Base-by-base conservation (phyloP, 1,284 basidiomycete genomes). In the Schizophyllum commune region DNA sequence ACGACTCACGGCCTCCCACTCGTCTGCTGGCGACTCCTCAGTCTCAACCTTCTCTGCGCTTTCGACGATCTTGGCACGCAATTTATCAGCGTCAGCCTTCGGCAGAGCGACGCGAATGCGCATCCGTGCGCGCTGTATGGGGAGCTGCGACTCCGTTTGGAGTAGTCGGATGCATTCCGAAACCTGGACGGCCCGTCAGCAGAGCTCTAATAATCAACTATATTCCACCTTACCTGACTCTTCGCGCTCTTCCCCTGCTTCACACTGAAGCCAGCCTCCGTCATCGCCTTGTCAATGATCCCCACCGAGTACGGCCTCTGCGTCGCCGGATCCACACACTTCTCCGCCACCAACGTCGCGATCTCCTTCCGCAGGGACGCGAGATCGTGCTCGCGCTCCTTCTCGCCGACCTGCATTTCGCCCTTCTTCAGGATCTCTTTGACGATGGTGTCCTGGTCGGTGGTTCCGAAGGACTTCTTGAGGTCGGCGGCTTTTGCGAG, bases 281-380 rank as follows among this genome's bases (percentile, higher is more conserved):
- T 78, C 94, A 99, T 96, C 0, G 95, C 96, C 76, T 98, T 99
- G 71, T 99, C 97, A 64, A 99, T 94, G 80, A 99, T 94, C 20
- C 92, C 91, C 55, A 96, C 93, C 1, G 95, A 91, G 73, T 98
- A 96, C 4, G 95, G 94, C 22, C 88, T 80, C 69, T 94, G 88
- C 2, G 94, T 96, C 2, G 80, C 75, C 1, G 96, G 97, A 69
- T 99, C 96, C 39, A 98, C 94, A 62, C 92, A 97, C 79, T 95
- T 96, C 74, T 96, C 93, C 1, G 94, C 88, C 4, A 99, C 93
- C 54, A 94, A 84, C 0, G 94, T 97, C 1, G 94, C 94, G 64
- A 99, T 97, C 71, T 99, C 97, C 67, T 88, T 89, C 64, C 92
- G 89, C 52, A 97, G 74, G 2, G 92, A 84, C 5, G 84, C 77